Evolutionary conservation across 441 rosid species (phyloP), one percentile per base, ranked within the genome.

Genomic region (Mallotus repandus): DNA sequence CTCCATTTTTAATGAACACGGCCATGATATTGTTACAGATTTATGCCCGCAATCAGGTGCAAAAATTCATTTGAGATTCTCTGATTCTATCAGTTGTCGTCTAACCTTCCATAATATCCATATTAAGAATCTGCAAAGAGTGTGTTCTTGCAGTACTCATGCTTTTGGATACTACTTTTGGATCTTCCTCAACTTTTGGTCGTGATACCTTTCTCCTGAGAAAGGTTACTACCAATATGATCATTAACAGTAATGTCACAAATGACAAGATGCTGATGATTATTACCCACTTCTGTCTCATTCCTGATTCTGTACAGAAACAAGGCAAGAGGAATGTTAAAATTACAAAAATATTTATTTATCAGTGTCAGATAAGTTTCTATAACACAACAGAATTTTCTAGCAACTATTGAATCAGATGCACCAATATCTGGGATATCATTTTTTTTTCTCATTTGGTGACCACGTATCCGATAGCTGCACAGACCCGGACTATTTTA

Each of bases 91-190:
- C 25, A 25, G 18, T 45, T 50, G 63, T 50, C 12, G 21, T 57
- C 83, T 74, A 13, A 87, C 92, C 89, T 83, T 81, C 82, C 50
- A 64, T 83, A 62, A 64, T 82, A 57, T 82, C 91, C 65, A 66
- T 76, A 70, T 79, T 66, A 45, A 73, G 74, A 58, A 12, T 63
- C 66, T 75, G 85, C 70, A 78, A 53, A 48, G 89, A 85, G 64
- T 49, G 63, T 61, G 78, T 77, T 74, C 79, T 80, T 22, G 63
- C 77, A 12, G 81, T 32, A 56, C 81, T 83, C 68, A 79, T 45
- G 83, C 72, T 78, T 78, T 73, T 85, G 73, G 88, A 79, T 66
- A 73, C 81, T 7, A 74, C 25, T 73, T 78, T 86, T 3, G 71
- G 72, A 63, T 81, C 75, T 69, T 81, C 82, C n/a, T 59, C 35